phyloP scores from a whole-genome alignment of 768 basidiomycete species.

The Leccinum variicolor region DNA sequence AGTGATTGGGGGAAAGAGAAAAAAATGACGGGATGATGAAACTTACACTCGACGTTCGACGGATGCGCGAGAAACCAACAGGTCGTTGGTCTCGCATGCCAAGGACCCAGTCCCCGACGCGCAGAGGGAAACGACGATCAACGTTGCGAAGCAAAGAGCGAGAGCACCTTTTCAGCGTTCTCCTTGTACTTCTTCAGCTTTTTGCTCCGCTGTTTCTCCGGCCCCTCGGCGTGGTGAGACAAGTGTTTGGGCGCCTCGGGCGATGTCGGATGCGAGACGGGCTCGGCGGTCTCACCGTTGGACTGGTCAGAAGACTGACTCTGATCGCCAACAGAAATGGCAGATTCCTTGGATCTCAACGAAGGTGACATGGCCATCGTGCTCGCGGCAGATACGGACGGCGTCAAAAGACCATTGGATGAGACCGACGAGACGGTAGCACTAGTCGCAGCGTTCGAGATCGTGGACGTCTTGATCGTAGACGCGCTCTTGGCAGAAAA shows the following conservation, averaged over 20 bases:
- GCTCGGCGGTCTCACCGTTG: constrained; percentile 44
- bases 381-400: constrained; percentile 56
- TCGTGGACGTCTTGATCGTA: constrained; percentile 36
- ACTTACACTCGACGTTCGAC: constrained; percentile 22
- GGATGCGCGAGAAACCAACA: constrained; percentile 12
- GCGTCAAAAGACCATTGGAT: constrained; percentile 53
- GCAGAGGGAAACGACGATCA: constrained; percentile 28
- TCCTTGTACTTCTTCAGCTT: constrained; percentile 87
- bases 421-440: constrained; percentile 36
- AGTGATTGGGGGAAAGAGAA: constrained; percentile 6
- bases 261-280: constrained; percentile 21
- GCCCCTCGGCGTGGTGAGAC: constrained; percentile 37
- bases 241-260: constrained; percentile 31
- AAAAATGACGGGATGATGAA: constrained; percentile 21
- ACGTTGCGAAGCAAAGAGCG: constrained; percentile 74
- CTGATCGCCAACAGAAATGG: constrained; percentile 65
- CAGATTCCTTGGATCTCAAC: constrained; percentile 78
- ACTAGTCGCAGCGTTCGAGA: constrained; percentile 42
- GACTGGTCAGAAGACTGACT: constrained; percentile 74
- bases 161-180: constrained; percentile 81
- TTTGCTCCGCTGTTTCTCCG: constrained; percentile 65
- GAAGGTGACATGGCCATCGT: constrained; percentile 55
- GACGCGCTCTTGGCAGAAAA: constrained; percentile 32
- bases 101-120: constrained; percentile 26
- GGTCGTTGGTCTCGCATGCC: constrained; percentile 8